phyloP scores from a whole-genome alignment of 1,284 basidiomycete species.

The Rhodotorula sp. region DNA sequence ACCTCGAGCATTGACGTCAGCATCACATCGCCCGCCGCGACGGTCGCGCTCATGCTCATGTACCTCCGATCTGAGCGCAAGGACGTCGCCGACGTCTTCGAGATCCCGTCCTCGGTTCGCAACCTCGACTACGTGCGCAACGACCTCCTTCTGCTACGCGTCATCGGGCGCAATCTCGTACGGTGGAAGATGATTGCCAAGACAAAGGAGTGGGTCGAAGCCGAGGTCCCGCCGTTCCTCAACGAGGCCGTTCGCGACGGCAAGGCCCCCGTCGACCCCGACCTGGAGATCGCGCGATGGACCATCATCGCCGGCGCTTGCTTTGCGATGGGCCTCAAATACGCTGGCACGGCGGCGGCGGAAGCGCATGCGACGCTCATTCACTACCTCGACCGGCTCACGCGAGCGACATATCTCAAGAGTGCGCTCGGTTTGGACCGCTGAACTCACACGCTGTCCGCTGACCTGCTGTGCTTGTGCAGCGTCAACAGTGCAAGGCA shows the following conservation, averaged over 20 bases:
- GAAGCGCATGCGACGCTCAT: conserved; percentile 82
- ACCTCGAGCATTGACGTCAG: conserved; percentile 68
- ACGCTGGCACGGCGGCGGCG: conserved; percentile 84
- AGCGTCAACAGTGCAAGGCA: conserved; percentile 78
- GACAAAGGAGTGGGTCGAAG: conserved; percentile 72
- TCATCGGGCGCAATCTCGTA: conserved; percentile 75
- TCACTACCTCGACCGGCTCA: conserved; percentile 73
- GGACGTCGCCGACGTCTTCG: conserved; percentile 81
- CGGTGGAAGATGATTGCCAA: conserved; percentile 81
- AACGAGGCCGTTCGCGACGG: conserved; percentile 51
- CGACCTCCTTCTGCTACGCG: conserved; percentile 78
- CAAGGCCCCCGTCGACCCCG: conserved; percentile 8
- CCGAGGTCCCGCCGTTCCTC: conserved; percentile 73
- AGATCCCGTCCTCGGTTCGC: conserved; percentile 75
- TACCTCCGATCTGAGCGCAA: conserved; percentile 79
- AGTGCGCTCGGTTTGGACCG: conserved; percentile 39
- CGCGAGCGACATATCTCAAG: conserved; percentile 54
- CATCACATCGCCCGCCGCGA: conserved; percentile 84
- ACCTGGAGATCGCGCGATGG: conserved; percentile 68
- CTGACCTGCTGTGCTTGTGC: conserved; percentile 7
- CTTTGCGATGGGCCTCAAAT: conserved; percentile 88
- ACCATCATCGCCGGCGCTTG: conserved; percentile 87
- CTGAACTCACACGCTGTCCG: neutral
- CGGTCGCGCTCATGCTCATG: conserved; percentile 87
- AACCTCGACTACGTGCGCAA: conserved; percentile 84